Base-by-base conservation (phyloP, 805 yeast species). In the Clavispora phyllophila region DNA sequence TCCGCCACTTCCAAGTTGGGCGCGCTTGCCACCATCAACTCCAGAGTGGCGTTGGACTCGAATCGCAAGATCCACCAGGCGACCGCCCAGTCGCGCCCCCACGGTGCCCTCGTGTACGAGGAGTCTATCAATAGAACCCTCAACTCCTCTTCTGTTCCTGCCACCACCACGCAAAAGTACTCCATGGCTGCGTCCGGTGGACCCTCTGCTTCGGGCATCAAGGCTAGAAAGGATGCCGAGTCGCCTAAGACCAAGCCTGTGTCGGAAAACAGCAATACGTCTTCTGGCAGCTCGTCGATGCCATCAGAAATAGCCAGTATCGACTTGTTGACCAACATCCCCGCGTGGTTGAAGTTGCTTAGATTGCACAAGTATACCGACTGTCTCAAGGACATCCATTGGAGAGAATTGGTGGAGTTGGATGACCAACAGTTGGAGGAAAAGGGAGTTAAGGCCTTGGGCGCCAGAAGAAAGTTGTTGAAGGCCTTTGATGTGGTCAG, bases 281-380 rank as follows among this genome's bases (percentile, higher is more conserved):
- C 36, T 41, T 14, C 46, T 39, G 48, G 45, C 6, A 45, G 43
- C 48, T 39, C 55, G 35, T 63, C 70, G 13, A 69, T 70, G 75
- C 75, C 75, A 3, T 46, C 61, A 13, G 74, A 70, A 43, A 68
- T 70, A 17, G 54, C 68, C 43, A 65, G 60, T 54, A 41, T 57
- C 34, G 77, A 76, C 46, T 64, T 81, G 47, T 70, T 93, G 54
- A 66, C 70, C 46, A 91, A 93, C 59, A 80, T 93, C 38, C 96
- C 97, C 2, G 83, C 84, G 9, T 93, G 99, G 99, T 73, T 93
- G 62, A 84, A 95, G 62, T 75, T 89, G 10, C 70, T 91, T 47
- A 72, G 99, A 50, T 73, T 93, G 56, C 99, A 93, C 72, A 93
- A 93, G 65, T 93, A 93, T 67, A 90, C 98, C 1, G 89, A 82